These are phyloP conservation scores for Elaphomyces granulatus DNA, from an alignment of 495 filamentous ascomycete species.

Conservation along the genomic window DNA sequence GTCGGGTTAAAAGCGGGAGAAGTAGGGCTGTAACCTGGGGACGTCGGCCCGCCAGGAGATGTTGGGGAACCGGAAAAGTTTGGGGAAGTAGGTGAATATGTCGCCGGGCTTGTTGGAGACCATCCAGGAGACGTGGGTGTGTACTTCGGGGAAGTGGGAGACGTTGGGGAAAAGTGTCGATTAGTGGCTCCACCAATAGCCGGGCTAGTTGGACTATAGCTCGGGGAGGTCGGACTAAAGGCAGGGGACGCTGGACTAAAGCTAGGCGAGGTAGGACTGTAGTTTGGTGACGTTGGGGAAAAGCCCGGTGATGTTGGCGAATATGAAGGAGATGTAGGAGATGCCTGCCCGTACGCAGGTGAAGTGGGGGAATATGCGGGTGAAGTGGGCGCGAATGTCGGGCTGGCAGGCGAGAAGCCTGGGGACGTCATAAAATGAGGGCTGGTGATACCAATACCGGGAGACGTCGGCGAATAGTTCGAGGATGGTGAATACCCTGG, in stretches of 20 bases:
- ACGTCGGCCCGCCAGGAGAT: slow-evolving; percentile 34
- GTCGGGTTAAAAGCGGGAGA: slow-evolving; percentile 35
- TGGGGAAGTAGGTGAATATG: slow-evolving; percentile 67
- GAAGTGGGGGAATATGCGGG: slow-evolving; percentile 79
- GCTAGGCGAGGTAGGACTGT: slow-evolving; percentile 48
- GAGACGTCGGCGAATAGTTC: slow-evolving; percentile 48
- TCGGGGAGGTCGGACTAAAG: slow-evolving; percentile 44
- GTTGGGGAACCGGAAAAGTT: slow-evolving; percentile 48
- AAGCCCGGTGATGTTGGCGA: slow-evolving; percentile 76
- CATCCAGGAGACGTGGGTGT: slow-evolving; percentile 59
- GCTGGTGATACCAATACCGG: slow-evolving; percentile 43
- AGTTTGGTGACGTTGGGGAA: slow-evolving; percentile 56
- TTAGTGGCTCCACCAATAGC: slow-evolving; percentile 31
- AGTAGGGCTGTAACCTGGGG: slow-evolving; percentile 44
- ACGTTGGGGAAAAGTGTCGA: slow-evolving; percentile 49
- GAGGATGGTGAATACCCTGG: slow-evolving; percentile 64
- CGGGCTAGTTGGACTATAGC: slow-evolving; percentile 56
- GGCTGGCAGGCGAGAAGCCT: slow-evolving; percentile 51
- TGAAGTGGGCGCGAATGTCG: slow-evolving; percentile 56
- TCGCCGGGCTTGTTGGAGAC: slow-evolving; percentile 53
- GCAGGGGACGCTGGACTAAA: slow-evolving; percentile 47
- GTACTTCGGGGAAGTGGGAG: slow-evolving; percentile 55
- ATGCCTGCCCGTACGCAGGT: slow-evolving; percentile 48
- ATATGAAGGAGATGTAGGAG: slow-evolving; percentile 57
- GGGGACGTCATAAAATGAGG: slow-evolving; percentile 40